A percentile compares a stretch with the other conserved stretches of the same genome.
phyloP scores from a whole-genome alignment of 345 rosid genomes.

The Syzygium jambos region DNA sequence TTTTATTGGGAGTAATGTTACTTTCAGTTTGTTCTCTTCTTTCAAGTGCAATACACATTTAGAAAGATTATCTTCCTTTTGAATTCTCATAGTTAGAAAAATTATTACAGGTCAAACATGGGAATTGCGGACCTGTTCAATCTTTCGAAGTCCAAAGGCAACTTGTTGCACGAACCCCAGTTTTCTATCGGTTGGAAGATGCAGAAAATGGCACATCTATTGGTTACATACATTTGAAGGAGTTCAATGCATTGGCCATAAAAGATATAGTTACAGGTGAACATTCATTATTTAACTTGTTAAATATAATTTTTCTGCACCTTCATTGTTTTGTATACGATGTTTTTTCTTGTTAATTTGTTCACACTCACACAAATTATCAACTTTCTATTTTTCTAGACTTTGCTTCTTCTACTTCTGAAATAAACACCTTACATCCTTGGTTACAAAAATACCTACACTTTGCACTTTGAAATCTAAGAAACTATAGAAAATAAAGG shows the following conservation, averaged over 20 bases:
- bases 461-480: neutral
- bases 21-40: neutral
- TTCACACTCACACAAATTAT: neutral
- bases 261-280: constrained; percentile 90
- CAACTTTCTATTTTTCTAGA: too few species aligned
- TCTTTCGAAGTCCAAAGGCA: constrained; percentile 72
- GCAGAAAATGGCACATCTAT: constrained; percentile 53
- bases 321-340: neutral
- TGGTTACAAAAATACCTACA: neutral
- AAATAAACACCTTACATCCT: neutral
- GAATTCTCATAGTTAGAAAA: neutral
- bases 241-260: constrained; percentile 89
- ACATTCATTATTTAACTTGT: neutral
- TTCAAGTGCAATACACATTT: neutral
- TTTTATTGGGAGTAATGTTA: neutral
- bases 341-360: neutral
- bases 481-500: neutral
- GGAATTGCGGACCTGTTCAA: constrained; percentile 68
- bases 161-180: constrained; percentile 77
- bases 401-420: neutral
- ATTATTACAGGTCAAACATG: constrained; percentile 76
- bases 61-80: neutral
- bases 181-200: constrained; percentile 76
- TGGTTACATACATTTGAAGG: constrained; percentile 83
- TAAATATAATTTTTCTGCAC: neutral